Evolutionary conservation across 805 yeast genomes (phyloP), one percentile per base, ranked within the genome.

Genomic region (Cyberlindnera japonica): DNA sequence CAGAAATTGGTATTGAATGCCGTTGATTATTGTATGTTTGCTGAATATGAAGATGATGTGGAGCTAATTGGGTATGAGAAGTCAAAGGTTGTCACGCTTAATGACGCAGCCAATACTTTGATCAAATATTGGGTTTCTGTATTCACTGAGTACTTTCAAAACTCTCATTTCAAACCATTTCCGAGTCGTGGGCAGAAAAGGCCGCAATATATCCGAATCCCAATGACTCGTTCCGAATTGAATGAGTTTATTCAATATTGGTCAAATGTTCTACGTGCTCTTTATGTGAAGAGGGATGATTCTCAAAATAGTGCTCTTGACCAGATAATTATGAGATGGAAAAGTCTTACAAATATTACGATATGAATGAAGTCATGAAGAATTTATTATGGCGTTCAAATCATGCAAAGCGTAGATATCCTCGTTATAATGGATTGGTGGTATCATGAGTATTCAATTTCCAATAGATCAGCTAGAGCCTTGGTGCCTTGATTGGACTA

Each of bases 31-130:
- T 72, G 74, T 12, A 70, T 85, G 75, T 55, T 52, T n/a, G 54
- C 62, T 4, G 77, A 69, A 32, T 84, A 74, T 54, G 87, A 75
- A 0, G 69, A 63, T 3, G 86, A 81, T 33, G 43, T 77, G 12
- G 74, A 65, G 3, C 54, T 79, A 26, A 45, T 80, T 4, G 79
- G 71, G 1, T 82, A 78, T 53, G 59, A 71, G 17, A 62, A 65
- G 10, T 48, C 59, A 13, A 25, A 52, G 3, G 47, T 75, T 2
- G 29, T 27, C 1, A 58, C 63, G 8, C 49, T 83, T n/a, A 36
- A 30, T 3, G 77, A 72, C 40, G 69, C 77, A 17, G 58, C 73
- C 2, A 49, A 58, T 2, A 58, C 64, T 5, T 54, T 84, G 12
- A 59, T 62, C 7, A 56, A 73, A 48, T 76, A 67, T 50, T 71